Base-by-base conservation (phyloP, 192 early-diverging fungal species). In the Coemansia sp. region DNA sequence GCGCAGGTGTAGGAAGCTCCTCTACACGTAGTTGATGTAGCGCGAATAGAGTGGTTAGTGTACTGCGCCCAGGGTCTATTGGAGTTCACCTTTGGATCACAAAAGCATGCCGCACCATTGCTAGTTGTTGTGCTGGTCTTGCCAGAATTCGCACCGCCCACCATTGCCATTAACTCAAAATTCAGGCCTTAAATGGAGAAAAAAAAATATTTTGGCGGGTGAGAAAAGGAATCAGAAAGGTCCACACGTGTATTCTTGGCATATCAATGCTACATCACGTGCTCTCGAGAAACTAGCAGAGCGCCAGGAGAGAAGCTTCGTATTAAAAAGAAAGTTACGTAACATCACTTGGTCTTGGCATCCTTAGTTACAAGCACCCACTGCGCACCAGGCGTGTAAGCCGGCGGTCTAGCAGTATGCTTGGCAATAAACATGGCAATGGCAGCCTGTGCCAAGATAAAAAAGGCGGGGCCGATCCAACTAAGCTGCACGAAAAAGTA, bases 401-500 rank as follows among this genome's bases (percentile, higher is more conserved):
- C 35, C 9, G 77, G 77, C 9, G 77, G 77, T 9, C 67, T 39
- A 9, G 58, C 39, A 1, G 70, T 76, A 57, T 68, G 51, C 18
- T 61, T 62, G 14, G 64, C 62, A 36, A 81, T 69, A 37, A 76
- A 81, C 55, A 81, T n/a, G 10, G 78, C 78, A 60, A 70, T 60
- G 4, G 74, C 78, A 1, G 78, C 73, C 67, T 76, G 78, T 0
- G 78, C 73, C 51, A 81, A 26, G 20, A 81, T 65, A 23, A 63
- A 81, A 45, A 81, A 81, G 18, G 74, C 74, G 33, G 78, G 73
- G 10, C 78, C 78, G 6, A 81, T 45, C 78, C 78, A 81, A 63
- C 73, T 75, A 62, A 81, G 38, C 57, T 81, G 73, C 4, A 76
- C 74, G 24, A 81, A 73, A 21, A 81, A 73, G 70, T 81, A 81